Evolutionary conservation across 2,329 filamentous ascomycete genomes (phyloP).

Genomic region (Epichloe coenophiala): DNA sequence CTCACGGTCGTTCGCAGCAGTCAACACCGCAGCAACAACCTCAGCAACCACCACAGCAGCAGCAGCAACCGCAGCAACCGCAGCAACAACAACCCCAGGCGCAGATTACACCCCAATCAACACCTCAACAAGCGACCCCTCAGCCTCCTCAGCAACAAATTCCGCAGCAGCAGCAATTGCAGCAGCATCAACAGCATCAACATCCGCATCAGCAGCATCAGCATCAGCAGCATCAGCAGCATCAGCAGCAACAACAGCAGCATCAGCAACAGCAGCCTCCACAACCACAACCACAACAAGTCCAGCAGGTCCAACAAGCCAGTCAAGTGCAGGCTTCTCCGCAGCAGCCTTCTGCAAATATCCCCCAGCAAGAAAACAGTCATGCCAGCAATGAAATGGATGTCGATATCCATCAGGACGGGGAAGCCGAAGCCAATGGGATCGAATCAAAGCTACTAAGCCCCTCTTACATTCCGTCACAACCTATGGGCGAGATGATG

Average conservation of each 20-base stretch:
- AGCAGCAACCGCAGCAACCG: conserved; percentile 12
- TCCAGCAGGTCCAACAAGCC: conserved; percentile 19
- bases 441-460: conserved; percentile 35
- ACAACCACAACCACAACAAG: conserved; percentile 13
- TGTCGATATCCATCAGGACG: conserved; percentile 35
- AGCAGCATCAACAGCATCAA: conserved; percentile 13
- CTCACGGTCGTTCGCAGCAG: conserved; percentile 14
- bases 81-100: conserved; percentile 16
- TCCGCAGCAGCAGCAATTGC: conserved; percentile 5
- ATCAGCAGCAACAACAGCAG: conserved; percentile 16
- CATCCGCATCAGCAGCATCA: conserved; percentile 19
- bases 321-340: conserved; percentile 18
- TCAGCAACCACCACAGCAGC: conserved; percentile 13
- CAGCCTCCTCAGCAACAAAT: conserved; percentile 14
- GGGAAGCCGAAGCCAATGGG: conserved; percentile 29
- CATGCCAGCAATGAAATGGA: conserved; percentile 38
- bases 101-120: conserved; percentile 4
- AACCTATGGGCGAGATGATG: conserved; percentile 47
- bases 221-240: background rate
- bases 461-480: conserved; percentile 35
- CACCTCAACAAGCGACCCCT: conserved; percentile 9
- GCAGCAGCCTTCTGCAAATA: conserved; percentile 21
- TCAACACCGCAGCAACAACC: conserved; percentile 14
- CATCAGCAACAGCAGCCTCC: conserved; percentile 5
- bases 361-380: conserved; percentile 26